Evolutionary conservation across 176 grass and related monocot species (phyloP).

Genomic region (Coix lacrymajobi): DNA sequence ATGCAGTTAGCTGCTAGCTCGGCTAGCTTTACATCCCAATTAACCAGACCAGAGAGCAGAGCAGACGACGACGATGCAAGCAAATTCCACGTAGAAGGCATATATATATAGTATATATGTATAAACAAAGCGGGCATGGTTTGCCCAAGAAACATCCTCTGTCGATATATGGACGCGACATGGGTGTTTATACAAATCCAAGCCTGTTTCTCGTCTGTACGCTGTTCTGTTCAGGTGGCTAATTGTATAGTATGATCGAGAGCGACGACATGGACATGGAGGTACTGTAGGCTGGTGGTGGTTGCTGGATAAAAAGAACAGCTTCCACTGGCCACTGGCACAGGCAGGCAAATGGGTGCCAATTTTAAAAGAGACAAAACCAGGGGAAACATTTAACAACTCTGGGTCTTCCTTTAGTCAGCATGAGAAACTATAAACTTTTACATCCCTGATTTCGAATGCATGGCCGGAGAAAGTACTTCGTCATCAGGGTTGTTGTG

Average conservation of each 20-base stretch:
- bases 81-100: constrained; percentile 1
- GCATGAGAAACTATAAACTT: neutral
- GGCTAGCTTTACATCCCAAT: neutral
- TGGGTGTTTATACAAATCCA: neutral
- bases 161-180: constrained; percentile 17
- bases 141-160: constrained; percentile 28
- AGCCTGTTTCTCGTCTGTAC: neutral
- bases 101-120: neutral
- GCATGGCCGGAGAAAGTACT: neutral
- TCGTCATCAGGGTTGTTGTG: neutral
- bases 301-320: neutral
- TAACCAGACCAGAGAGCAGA: neutral
- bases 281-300: neutral
- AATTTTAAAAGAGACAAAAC: neutral
- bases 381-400: neutral
- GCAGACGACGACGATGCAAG: neutral
- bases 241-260: neutral
- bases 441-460: neutral
- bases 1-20: neutral
- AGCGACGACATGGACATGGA: constrained; percentile 5
- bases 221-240: constrained; percentile 7
- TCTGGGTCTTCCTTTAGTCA: neutral
- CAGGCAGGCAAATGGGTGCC: neutral
- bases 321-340: neutral
- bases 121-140: neutral